Percentiles rank a stretch among this genome's conserved stretches.
Conservation (phyloP, 345 rosid genomes). For the Cardiospermum halicacabum region DNA sequence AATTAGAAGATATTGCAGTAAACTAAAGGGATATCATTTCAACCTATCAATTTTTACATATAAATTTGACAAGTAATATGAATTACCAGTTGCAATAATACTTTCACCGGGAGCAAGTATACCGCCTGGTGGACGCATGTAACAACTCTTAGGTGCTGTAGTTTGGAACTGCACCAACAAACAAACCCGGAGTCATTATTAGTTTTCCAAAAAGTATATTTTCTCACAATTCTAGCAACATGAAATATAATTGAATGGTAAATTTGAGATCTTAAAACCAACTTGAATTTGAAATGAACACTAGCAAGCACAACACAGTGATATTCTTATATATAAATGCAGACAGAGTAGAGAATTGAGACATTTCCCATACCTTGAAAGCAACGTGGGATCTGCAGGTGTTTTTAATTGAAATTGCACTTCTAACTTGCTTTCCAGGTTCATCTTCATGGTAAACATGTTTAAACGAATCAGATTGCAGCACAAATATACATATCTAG, state of each 20-base stretch:
- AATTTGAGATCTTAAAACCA: no score
- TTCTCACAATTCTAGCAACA: no score
- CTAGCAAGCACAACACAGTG: no score
- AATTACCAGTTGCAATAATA: slow-evolving; percentile 58
- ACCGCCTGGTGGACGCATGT: slow-evolving; percentile 79
- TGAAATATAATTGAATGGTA: no score
- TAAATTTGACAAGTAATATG: neutral
- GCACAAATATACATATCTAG: neutral
- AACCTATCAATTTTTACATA: neutral
- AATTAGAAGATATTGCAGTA: slow-evolving; percentile 16
- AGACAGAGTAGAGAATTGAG: neutral
- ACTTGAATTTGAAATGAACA: no score
- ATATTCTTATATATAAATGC: no score
- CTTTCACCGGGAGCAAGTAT: slow-evolving; percentile 69
- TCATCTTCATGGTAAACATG: slow-evolving; percentile 38
- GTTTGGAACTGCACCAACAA: slow-evolving; percentile 58
- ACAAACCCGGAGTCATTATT: neutral
- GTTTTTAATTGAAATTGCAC: slow-evolving; percentile 64
- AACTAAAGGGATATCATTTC: neutral
- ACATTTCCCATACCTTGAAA: slow-evolving; percentile 49
- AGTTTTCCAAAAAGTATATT: no score
- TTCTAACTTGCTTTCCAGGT: slow-evolving; percentile 67
- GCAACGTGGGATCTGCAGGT: slow-evolving; percentile 61
- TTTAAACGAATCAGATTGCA: slow-evolving; percentile 14
- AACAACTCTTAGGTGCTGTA: slow-evolving; percentile 76